A percentile compares a stretch with the other conserved stretches of the same genome.
Evolutionary conservation across 176 grass and related monocot genomes (phyloP).

Genomic region (Dactylis glomerata): DNA sequence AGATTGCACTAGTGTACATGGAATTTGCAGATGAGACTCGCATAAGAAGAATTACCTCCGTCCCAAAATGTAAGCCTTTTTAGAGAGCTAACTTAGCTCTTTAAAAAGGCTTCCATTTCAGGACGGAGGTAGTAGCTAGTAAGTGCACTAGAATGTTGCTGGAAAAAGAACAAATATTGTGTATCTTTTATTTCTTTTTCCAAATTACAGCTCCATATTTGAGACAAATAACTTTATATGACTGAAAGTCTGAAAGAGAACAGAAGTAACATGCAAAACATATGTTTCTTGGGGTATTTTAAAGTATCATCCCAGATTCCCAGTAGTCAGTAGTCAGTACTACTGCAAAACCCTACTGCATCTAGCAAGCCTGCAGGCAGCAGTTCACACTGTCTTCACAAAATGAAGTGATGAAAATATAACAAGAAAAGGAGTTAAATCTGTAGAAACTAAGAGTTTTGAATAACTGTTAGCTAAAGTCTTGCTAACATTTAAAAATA

Average conservation of each 20-base stretch:
- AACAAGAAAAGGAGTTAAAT: neutral
- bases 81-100: too few relatives aligned
- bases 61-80: too few relatives aligned
- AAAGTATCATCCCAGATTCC: neutral
- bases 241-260: constrained; percentile 6
- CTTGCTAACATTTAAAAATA: neutral
- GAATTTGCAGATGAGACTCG: neutral
- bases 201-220: neutral
- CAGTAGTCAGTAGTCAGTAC: neutral
- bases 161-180: neutral
- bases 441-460: neutral
- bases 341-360: neutral
- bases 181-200: neutral
- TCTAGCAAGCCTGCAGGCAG: neutral
- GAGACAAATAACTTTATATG: neutral
- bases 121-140: neutral
- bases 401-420: neutral
- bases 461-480: neutral
- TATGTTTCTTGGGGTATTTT: neutral
- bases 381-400: neutral
- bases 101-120: too few relatives aligned
- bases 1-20: neutral
- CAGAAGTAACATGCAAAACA: neutral
- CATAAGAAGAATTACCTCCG: too few relatives aligned
- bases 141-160: neutral